Base-by-base conservation (phyloP, 257 asterid species). In the Parsonsia alboflavescens region DNA sequence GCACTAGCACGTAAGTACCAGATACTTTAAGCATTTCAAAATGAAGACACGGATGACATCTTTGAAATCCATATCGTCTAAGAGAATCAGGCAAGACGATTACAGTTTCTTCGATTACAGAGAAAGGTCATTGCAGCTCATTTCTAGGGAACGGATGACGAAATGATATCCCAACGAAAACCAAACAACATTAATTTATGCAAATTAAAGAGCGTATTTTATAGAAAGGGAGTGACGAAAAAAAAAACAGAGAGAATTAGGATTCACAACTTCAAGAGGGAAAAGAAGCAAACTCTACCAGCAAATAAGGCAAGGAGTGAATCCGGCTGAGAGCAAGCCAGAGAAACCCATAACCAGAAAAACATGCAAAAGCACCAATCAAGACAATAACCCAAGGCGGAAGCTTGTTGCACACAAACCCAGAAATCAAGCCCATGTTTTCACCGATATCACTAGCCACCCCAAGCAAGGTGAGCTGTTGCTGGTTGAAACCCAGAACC, bases 401-500 rank as follows among this genome's bases (percentile, higher is more conserved):
- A 50, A 87, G 82, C 72, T 67, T 84, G 48, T 90, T 90, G 79
- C 91, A 83, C 0, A 82, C 86, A 49, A 79, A 12, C 0, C 95
- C 96, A 19, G 96, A 83, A 53, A 88, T 44, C 50, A 90, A 80
- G 4, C 96, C 96, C 71, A 88, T 82, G 80, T 86, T 90, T 74
- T 90, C 96, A 17, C 96, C 96, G 0, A 88, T 83, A 71, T 88
- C 96, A 80, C 79, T 82, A 5, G 96, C 96, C 26, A 90, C 96
- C 7, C 95, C 96, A 63, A 88, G 89, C 82, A 88, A 45, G 30
- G 96, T 80, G n/a, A 90, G 82, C 75, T 90, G 93, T 4, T 75
- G 76, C 58, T 90, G 95, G 66, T 85, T 90, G 73, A 82, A 86
- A 0, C 96, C 96, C 50, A 90, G 70, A 48, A 84, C 91, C 2